phyloP scores from a whole-genome alignment of 306 rosid genomes.

The Trifolium fragiferum region DNA sequence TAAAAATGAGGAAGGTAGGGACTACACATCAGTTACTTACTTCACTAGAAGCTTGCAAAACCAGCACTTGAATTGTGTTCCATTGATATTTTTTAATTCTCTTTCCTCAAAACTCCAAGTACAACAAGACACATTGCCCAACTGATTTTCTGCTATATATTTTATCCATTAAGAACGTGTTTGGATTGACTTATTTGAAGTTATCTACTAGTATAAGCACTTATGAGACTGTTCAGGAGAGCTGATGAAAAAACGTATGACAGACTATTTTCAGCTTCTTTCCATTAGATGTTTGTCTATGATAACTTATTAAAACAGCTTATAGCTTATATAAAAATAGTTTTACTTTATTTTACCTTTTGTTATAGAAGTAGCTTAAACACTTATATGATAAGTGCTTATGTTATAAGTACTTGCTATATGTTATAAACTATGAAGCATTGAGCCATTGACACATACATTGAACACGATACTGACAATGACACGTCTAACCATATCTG shows the following conservation, averaged over 20 bases:
- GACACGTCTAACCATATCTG: too few relatives aligned
- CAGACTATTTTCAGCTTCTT: not conserved
- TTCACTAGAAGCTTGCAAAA: constrained; percentile 30
- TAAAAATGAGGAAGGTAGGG: constrained; percentile 38
- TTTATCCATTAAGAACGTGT: not conserved
- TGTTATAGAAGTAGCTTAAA: too few relatives aligned
- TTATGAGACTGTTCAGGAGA: not conserved
- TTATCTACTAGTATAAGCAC: not conserved
- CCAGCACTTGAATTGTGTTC: constrained; percentile 15
- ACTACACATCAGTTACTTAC: constrained; percentile 27
- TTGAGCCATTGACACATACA: too few relatives aligned
- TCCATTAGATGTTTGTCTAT: not conserved
- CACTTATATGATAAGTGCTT: not conserved
- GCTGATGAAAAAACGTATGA: not conserved
- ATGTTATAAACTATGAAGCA: too few relatives aligned
- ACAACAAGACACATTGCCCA: constrained; percentile 35
- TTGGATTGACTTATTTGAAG: not conserved
- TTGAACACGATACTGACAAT: too few relatives aligned
- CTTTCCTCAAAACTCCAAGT: constrained; percentile 14
- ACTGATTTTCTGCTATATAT: constrained; percentile 30
- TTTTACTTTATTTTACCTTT: too few relatives aligned
- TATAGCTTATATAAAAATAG: not conserved
- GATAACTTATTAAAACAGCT: not conserved
- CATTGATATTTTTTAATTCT: constrained; percentile 29
- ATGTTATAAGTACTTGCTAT: too few relatives aligned